Conservation (phyloP, 768 basidiomycete species). For the Pisolithus albus region DNA sequence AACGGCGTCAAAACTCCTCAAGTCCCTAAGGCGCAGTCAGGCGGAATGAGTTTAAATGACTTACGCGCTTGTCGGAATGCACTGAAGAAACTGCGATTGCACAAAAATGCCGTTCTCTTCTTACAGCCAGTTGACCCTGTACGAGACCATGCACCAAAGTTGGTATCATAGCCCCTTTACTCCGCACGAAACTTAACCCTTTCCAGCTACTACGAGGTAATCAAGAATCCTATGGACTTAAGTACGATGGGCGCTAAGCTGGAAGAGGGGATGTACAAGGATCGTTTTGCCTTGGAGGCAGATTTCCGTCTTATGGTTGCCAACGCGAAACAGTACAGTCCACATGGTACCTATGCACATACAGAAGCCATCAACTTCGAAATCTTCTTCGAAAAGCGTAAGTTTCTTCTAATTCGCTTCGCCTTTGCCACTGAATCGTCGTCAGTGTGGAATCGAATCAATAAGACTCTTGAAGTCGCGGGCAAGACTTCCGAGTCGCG, state of each 20-base stretch:
- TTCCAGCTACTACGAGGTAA: slow-evolving; percentile 78
- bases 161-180: slow-evolving; percentile 7
- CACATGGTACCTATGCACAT: slow-evolving; percentile 60
- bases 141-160: slow-evolving; percentile 86
- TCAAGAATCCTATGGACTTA: slow-evolving; percentile 93
- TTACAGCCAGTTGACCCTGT: slow-evolving; percentile 94
- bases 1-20: slow-evolving; percentile 36
- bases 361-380: slow-evolving; percentile 73
- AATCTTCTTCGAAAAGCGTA: slow-evolving; percentile 80
- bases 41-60: slow-evolving; percentile 74
- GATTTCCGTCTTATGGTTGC: slow-evolving; percentile 85
- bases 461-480: slow-evolving; percentile 70
- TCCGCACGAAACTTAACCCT: background rate
- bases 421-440: background rate
- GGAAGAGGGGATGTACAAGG: slow-evolving; percentile 77
- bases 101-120: slow-evolving; percentile 73
- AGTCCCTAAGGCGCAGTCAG: slow-evolving; percentile 62
- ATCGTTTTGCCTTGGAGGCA: slow-evolving; percentile 73
- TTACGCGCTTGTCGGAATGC: slow-evolving; percentile 68
- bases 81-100: slow-evolving; percentile 68
- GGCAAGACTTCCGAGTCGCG: slow-evolving; percentile 36
- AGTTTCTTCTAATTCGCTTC: slow-evolving; percentile 24
- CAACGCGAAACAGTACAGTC: slow-evolving; percentile 86
- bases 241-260: slow-evolving; percentile 84
- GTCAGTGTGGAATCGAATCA: slow-evolving; percentile 82